A percentile compares a stretch with the other conserved stretches of the same genome.
Evolutionary conservation across 2,329 filamentous ascomycete species (phyloP).

Genomic region (Zasmidium citrigriseum): DNA sequence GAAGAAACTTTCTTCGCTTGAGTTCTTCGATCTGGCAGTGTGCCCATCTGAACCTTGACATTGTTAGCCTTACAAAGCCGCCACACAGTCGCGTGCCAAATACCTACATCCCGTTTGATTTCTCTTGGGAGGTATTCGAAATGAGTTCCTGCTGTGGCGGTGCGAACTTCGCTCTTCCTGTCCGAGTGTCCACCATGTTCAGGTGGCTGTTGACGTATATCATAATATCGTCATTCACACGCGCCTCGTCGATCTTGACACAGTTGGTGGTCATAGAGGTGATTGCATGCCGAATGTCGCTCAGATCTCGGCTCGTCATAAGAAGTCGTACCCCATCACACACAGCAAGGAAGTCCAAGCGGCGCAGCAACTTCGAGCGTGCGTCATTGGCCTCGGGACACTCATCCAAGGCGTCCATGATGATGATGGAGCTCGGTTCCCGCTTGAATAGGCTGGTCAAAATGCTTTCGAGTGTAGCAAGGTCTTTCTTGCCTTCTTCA

Average conservation of each 20-base stretch:
- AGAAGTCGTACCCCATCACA: not conserved
- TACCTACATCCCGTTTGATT: not conserved
- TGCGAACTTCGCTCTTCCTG: too few relatives aligned
- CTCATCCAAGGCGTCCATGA: not conserved
- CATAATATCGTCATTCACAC: not conserved
- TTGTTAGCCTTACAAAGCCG: not conserved
- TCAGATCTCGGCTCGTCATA: not conserved
- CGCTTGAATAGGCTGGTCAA: constrained; percentile 12
- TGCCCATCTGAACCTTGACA: constrained; percentile 28
- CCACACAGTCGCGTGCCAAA: not conserved
- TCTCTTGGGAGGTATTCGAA: not conserved
- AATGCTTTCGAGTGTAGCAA: constrained; percentile 10
- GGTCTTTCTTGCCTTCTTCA: not conserved
- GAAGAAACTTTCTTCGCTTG: constrained; percentile 11
- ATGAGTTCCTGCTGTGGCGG: too few relatives aligned
- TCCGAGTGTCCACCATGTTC: too few relatives aligned
- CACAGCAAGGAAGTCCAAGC: not conserved
- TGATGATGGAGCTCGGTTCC: not conserved
- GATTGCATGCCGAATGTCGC: not conserved
- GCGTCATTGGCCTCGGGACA: not conserved
- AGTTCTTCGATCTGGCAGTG: constrained; percentile 26
- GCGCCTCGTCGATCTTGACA: not conserved
- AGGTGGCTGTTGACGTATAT: not conserved
- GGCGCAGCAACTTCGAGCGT: not conserved
- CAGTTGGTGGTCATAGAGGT: too few relatives aligned